These are phyloP conservation scores for Beauveria scarabaeidicola DNA, from an alignment of 2,329 filamentous ascomycete genomes.

Conservation along the genomic window DNA sequence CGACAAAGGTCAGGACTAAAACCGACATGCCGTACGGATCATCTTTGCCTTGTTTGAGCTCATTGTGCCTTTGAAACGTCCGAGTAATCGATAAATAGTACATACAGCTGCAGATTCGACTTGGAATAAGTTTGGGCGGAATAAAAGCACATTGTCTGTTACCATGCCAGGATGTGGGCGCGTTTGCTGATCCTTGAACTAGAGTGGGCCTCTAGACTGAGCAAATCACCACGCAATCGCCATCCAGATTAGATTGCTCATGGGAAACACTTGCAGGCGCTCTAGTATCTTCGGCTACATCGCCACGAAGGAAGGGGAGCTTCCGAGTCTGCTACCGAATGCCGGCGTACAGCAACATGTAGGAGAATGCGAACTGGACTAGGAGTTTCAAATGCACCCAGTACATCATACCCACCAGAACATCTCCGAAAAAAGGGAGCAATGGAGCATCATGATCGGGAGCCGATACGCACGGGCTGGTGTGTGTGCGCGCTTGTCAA, in stretches of 20 bases:
- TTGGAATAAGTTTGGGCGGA: background rate
- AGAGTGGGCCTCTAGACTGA: too few relatives aligned
- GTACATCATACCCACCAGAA: too few relatives aligned
- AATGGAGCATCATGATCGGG: background rate
- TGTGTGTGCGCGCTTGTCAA: background rate
- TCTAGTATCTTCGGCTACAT: background rate
- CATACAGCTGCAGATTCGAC: background rate
- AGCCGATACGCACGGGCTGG: background rate
- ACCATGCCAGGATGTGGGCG: background rate
- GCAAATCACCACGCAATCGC: too few relatives aligned
- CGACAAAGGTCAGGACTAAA: too few relatives aligned
- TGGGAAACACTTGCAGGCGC: too few relatives aligned
- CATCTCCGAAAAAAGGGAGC: background rate
- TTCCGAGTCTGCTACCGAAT: too few relatives aligned
- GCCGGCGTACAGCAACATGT: background rate
- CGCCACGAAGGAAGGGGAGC: background rate
- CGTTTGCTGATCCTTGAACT: background rate
- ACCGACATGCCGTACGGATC: too few relatives aligned
- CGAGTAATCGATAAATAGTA: background rate
- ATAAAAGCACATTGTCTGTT: background rate
- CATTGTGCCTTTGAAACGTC: background rate
- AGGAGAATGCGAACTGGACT: background rate
- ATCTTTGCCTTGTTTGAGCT: too few relatives aligned
- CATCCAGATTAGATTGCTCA: too few relatives aligned
- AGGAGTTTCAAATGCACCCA: background rate